Evolutionary conservation across 2,329 filamentous ascomycete genomes (phyloP).

Genomic region (Falciphora oryzae): DNA sequence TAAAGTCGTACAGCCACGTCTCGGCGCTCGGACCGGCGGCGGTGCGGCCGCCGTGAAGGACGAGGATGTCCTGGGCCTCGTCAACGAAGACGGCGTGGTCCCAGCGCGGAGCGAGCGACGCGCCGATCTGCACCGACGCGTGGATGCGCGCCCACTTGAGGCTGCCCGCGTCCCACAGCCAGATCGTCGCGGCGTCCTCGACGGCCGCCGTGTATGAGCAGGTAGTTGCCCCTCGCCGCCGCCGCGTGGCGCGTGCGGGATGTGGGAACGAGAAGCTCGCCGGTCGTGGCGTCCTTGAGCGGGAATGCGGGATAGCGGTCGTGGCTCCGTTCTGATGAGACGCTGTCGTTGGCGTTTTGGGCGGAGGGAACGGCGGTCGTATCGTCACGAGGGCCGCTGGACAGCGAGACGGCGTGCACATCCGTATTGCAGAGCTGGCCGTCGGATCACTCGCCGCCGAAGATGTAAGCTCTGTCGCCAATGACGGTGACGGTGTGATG

Average conservation of each 20-base stretch:
- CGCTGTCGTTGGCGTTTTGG: background rate
- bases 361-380: background rate
- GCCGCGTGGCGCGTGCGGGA: slow-evolving; percentile 31
- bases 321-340: slow-evolving; percentile 25
- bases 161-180: slow-evolving; percentile 32
- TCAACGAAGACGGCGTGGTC: slow-evolving; percentile 32
- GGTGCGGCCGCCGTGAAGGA: slow-evolving; percentile 40
- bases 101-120: slow-evolving; percentile 23
- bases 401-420: slow-evolving; percentile 46
- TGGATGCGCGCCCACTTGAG: slow-evolving; percentile 28
- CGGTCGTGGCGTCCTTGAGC: slow-evolving; percentile 21
- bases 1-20: slow-evolving; percentile 45
- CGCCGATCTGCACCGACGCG: slow-evolving; percentile 25
- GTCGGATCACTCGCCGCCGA: slow-evolving; percentile 39
- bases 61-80: slow-evolving; percentile 35
- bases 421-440: slow-evolving; percentile 40
- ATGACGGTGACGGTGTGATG: slow-evolving; percentile 48
- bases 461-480: slow-evolving; percentile 48
- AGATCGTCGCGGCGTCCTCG: slow-evolving; percentile 26
- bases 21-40: slow-evolving; percentile 28
- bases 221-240: slow-evolving; percentile 24
- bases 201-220: slow-evolving; percentile 31
- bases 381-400: slow-evolving; percentile 29
- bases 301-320: slow-evolving; percentile 26
- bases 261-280: slow-evolving; percentile 24